Percentiles rank a stretch among this genome's conserved stretches.
Conservation (phyloP, 345 rosid genomes). For the Nasturtium officinale region DNA sequence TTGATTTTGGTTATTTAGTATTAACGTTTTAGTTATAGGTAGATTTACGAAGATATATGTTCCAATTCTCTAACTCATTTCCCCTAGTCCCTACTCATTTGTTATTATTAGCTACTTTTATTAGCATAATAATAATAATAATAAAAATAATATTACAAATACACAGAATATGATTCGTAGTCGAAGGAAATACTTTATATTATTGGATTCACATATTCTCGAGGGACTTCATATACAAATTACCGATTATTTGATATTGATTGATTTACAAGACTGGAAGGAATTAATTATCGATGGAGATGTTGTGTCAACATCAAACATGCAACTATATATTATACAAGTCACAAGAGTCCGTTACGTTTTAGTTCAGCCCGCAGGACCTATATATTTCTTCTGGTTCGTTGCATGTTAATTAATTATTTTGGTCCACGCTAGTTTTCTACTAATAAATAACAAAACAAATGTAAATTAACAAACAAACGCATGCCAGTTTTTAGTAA, state of each 20-base stretch:
- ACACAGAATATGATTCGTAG: background rate
- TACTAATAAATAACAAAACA: constrained; percentile 22
- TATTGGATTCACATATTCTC: background rate
- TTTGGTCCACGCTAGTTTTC: constrained; percentile 22
- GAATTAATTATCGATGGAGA: constrained; percentile 12
- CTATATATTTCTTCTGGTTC: background rate
- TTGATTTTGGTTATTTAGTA: background rate
- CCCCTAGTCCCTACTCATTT: too few species aligned
- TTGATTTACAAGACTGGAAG: background rate
- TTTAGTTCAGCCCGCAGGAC: constrained; percentile 9
- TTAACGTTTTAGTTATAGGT: background rate
- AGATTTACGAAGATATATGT: background rate
- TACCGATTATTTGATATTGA: constrained; percentile 1
- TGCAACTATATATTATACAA: constrained; percentile 25
- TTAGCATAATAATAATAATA: background rate
- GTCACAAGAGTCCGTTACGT: constrained; percentile 19
- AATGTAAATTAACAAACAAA: background rate
- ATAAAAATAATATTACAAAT: background rate
- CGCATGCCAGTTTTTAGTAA: constrained; percentile 3
- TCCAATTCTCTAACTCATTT: background rate
- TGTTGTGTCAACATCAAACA: constrained; percentile 31
- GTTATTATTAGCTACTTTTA: too few species aligned
- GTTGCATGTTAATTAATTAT: background rate
- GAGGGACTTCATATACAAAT: constrained; percentile 5
- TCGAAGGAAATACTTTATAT: constrained; percentile 9